Percentiles rank a stretch among this genome's conserved stretches.
phyloP scores from a whole-genome alignment of 2,329 filamentous ascomycete species.

The Penicillium palitans region DNA sequence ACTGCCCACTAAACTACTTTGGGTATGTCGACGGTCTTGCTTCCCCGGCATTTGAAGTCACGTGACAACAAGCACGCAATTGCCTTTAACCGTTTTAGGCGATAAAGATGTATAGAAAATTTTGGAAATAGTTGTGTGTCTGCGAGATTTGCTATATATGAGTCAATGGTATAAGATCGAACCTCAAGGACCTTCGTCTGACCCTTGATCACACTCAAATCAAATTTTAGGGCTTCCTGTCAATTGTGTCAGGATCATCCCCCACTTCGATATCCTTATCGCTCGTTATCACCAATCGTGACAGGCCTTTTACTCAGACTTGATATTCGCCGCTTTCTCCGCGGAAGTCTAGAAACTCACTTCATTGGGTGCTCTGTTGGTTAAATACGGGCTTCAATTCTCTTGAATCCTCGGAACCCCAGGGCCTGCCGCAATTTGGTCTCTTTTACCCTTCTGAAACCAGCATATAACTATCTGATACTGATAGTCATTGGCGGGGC shows the following conservation, averaged over 20 bases:
- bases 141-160: background rate
- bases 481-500: constrained; percentile 14
- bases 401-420: background rate
- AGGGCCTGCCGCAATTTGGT: background rate
- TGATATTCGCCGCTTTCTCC: constrained; percentile 24
- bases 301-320: constrained; percentile 25
- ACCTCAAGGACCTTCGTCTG: background rate
- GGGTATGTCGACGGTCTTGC: background rate
- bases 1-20: background rate
- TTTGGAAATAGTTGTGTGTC: background rate
- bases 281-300: constrained; percentile 25
- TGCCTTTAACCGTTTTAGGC: constrained; percentile 2
- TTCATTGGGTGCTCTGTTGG: constrained; percentile 1
- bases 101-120: constrained; percentile 1
- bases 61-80: constrained; percentile 3
- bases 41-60: background rate
- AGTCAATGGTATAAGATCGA: background rate
- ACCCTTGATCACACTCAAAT: background rate
- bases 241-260: background rate
- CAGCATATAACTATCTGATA: background rate
- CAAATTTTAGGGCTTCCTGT: background rate
- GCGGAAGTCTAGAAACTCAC: constrained; percentile 19
- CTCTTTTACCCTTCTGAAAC: background rate
- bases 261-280: constrained; percentile 20
- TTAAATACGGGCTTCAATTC: background rate